Evolutionary conservation across 225 moss, liverwort and hornwort genomes (phyloP).

Genomic region (Pseudisothecium myosuroides): DNA sequence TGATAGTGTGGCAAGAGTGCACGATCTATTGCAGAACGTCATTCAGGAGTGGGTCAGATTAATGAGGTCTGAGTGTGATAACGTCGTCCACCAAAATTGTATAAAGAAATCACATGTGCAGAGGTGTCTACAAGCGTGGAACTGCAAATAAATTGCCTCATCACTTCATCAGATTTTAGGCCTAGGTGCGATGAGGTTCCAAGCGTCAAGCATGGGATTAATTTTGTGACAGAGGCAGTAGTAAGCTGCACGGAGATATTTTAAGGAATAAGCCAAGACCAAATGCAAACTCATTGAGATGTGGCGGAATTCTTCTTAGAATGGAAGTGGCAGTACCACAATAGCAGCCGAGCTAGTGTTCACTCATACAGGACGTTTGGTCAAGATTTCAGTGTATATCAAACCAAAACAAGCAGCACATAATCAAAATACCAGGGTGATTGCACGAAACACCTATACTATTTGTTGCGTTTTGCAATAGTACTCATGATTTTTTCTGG

Average conservation of each 20-base stretch:
- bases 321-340: background rate
- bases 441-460: too few species aligned
- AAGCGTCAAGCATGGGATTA: background rate
- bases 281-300: background rate
- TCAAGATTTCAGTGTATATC: background rate
- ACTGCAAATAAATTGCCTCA: background rate
- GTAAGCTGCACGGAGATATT: background rate
- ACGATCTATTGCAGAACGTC: background rate
- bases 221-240: background rate
- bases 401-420: background rate
- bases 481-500: too few species aligned
- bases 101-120: background rate
- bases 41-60: background rate
- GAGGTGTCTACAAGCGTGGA: background rate
- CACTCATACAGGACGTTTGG: too few species aligned
- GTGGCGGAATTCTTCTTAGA: background rate
- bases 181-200: background rate
- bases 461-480: too few species aligned
- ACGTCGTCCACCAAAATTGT: background rate
- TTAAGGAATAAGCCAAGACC: background rate
- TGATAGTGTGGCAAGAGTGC: background rate
- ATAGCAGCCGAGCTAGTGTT: background rate
- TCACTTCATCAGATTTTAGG: background rate
- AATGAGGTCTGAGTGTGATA: background rate
- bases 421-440: background rate